Percentiles rank a stretch among this genome's conserved stretches.
phyloP scores from a whole-genome alignment of 768 basidiomycete genomes.

The Cyclocybe aegerita region DNA sequence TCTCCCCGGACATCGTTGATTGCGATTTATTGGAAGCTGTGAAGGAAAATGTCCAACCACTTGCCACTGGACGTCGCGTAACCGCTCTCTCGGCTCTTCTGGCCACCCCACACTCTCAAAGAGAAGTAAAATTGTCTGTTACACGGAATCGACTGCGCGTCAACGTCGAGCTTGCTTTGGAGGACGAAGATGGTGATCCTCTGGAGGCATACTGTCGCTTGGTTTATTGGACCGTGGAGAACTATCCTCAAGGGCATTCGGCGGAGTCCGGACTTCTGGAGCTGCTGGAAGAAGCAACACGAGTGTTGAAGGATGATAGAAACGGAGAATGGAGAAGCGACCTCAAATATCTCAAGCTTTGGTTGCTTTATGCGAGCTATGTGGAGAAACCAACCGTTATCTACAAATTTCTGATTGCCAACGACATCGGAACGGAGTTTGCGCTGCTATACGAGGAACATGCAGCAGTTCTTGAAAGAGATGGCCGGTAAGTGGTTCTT shows the following conservation, averaged over 20 bases:
- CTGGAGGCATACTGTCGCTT: conserved; percentile 85
- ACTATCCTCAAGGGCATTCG: conserved; percentile 91
- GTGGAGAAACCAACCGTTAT: conserved; percentile 89
- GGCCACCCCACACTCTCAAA: conserved; percentile 73
- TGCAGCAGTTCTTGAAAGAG: conserved; percentile 79
- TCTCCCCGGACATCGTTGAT: conserved; percentile 59
- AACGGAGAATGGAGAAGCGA: conserved; percentile 76
- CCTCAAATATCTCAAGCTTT: conserved; percentile 86
- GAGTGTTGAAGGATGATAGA: conserved; percentile 76
- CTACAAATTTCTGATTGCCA: conserved; percentile 85
- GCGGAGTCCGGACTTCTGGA: conserved; percentile 90
- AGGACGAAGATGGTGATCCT: conserved; percentile 79
- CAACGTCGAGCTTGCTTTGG: conserved; percentile 74
- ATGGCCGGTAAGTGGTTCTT: conserved; percentile 60
- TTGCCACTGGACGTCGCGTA: conserved; percentile 76
- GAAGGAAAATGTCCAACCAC: conserved; percentile 86
- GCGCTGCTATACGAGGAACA: conserved; percentile 91
- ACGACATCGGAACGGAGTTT: conserved; percentile 84
- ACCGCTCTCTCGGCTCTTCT: conserved; percentile 75
- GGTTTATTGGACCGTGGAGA: conserved; percentile 91
- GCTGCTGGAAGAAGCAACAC: conserved; percentile 88
- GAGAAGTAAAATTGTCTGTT: conserved; percentile 66
- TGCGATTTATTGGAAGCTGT: conserved; percentile 80
- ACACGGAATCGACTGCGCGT: conserved; percentile 67
- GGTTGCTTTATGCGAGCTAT: conserved; percentile 91